Evolutionary conservation across 139 green algal species (phyloP), one percentile per base, ranked within the genome.

Genomic region (Picochlorum sp.): DNA sequence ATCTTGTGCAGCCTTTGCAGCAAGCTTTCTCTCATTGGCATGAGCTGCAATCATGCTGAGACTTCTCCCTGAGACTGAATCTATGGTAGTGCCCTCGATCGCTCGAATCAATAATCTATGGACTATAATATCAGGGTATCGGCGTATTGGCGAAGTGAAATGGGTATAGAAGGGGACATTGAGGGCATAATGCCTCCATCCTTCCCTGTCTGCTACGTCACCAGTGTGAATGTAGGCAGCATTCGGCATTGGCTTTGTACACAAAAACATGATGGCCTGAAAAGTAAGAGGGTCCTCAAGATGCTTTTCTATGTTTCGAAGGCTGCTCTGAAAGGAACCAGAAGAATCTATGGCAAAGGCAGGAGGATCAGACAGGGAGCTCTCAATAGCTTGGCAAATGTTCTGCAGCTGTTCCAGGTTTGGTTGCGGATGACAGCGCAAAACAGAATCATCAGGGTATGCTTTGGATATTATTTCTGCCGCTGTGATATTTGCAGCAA

Each of bases 401-500:
- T 82, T 76, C 4, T 37, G 60, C 65, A 94, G 67, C 63, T 83
- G 81, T 33, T 73, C 59, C 25, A 55, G 30, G 28, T 83, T 70
- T 20, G 87, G 87, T 5, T 64, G 59, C 14, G 64, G 64, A 69
- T 91, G 85, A 16, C 70, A 69, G 26, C 83, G 78, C 33, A 95
- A 74, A 50, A 95, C 59, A 2, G 85, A 76, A 16, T 67, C 52
- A 16, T 82, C 64, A 0, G 87, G 86, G 56, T 89, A 94, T 0
- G 59, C 75, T 2, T 52, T 33, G 0, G 81, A 66, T 30, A 98
- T 87, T 28, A 82, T 64, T 18, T 40, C 36, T 0, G 89, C 91
- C 30, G 93, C 89, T 14, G 56, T 75, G 64, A 82, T 86, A 68
- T 98, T 98, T 41, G 91, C 90, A 47, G 94, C 80, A 73, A 98